A percentile compares a stretch with the other conserved stretches of the same genome.
phyloP scores from a whole-genome alignment of 192 early-diverging fungal species.

The Umbelopsis ramanniana region DNA sequence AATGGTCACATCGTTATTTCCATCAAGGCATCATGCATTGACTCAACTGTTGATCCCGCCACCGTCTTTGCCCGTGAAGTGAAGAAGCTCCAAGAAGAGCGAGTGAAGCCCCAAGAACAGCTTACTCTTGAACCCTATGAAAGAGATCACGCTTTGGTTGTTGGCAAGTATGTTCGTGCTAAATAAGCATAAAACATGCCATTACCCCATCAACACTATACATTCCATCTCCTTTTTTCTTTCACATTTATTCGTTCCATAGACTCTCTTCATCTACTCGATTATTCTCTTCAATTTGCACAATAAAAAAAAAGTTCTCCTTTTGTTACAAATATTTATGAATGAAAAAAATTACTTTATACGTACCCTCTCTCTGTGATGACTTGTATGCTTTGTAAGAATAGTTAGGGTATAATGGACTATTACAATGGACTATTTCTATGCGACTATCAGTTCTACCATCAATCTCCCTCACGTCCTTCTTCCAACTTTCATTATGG shows the following conservation, averaged over 20 bases:
- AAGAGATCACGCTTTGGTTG: slow-evolving; percentile 97
- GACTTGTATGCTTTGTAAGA: no score
- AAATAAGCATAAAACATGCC: slow-evolving; percentile 43
- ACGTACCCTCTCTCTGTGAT: no score
- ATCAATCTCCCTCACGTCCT: no score
- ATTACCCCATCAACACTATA: background rate
- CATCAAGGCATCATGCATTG: slow-evolving; percentile 99
- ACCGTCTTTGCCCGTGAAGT: slow-evolving; percentile 98
- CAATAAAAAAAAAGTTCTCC: background rate
- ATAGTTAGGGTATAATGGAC: no score
- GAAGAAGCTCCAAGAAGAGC: slow-evolving; percentile 87
- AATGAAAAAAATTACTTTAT: no score
- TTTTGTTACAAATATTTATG: background rate
- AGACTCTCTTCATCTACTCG: slow-evolving; percentile 16
- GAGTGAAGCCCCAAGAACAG: slow-evolving; percentile 94
- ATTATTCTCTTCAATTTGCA: slow-evolving; percentile 19
- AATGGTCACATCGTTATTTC: slow-evolving; percentile 97
- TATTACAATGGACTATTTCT: no score
- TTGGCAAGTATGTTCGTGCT: slow-evolving; percentile 80
- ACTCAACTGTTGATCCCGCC: slow-evolving; percentile 94
- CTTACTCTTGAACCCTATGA: slow-evolving; percentile 98
- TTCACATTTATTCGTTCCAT: background rate
- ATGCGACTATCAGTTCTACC: no score
- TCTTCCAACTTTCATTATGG: no score
- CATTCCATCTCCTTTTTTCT: background rate